A percentile compares a stretch with the other conserved stretches of the same genome.
Conservation (phyloP, 1,139 yeast genomes). For the Meyerozyma elateridarum region DNA sequence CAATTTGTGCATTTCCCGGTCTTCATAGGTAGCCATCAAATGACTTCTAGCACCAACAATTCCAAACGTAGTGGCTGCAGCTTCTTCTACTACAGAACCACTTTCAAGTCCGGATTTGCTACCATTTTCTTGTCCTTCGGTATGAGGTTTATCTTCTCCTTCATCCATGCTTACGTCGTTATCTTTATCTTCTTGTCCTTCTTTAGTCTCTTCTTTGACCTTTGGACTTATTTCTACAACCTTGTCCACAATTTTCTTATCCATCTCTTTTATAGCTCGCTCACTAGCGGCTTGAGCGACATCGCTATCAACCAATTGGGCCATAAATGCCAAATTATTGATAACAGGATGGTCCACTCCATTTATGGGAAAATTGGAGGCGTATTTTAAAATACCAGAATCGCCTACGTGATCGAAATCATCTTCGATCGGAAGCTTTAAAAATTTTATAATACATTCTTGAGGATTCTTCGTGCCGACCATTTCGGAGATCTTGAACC, state of each 20-base stretch:
- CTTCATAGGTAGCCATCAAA: constrained; percentile 77
- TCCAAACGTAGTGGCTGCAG: constrained; percentile 55
- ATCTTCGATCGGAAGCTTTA: constrained; percentile 82
- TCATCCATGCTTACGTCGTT: constrained; percentile 3
- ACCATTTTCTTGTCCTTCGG: constrained; percentile 5
- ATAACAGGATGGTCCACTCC: constrained; percentile 89
- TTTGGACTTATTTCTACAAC: constrained; percentile 23
- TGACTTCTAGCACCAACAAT: constrained; percentile 79
- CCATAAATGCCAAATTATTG: constrained; percentile 82
- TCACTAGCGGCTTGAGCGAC: constrained; percentile 79
- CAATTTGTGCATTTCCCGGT: constrained; percentile 65
- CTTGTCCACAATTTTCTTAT: constrained; percentile 40
- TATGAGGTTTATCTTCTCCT: constrained; percentile 4
- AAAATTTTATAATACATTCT: constrained; percentile 74
- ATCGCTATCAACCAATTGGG: constrained; percentile 82
- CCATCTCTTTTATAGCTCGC: constrained; percentile 57
- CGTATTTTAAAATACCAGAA: constrained; percentile 74
- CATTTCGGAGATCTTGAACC: constrained; percentile 68
- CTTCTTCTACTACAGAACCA: constrained; percentile 31
- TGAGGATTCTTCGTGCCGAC: constrained; percentile 67
- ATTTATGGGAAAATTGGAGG: constrained; percentile 79
- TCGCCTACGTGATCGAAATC: constrained; percentile 39
- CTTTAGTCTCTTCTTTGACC: constrained; percentile 13
- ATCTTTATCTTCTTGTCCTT: constrained; percentile 6
- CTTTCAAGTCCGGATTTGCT: constrained; percentile 5